These are phyloP conservation scores for Penicillium samsonianum DNA, from an alignment of 495 filamentous ascomycete species.

Conservation along the genomic window DNA sequence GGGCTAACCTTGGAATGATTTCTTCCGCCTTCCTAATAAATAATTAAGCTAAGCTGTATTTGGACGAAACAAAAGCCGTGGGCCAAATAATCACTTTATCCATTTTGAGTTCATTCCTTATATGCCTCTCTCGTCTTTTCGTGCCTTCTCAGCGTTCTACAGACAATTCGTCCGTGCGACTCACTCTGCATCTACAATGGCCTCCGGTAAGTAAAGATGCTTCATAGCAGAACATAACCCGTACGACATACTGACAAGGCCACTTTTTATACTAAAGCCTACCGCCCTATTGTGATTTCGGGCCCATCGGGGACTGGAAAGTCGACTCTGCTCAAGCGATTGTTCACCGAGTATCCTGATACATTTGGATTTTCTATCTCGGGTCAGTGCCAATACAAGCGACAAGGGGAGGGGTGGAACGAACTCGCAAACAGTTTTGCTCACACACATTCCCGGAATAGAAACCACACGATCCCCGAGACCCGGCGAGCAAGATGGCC, in stretches of 20 bases:
- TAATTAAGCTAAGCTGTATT: background rate
- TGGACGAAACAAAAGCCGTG: background rate
- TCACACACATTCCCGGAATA: conserved; percentile 8
- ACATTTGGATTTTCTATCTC: conserved; percentile 82
- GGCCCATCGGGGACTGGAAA: conserved; percentile 88
- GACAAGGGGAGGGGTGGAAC: background rate
- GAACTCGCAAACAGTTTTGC: background rate
- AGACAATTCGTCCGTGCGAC: background rate
- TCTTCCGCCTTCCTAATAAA: background rate
- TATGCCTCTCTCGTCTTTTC: conserved; percentile 29
- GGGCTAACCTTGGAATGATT: no score
- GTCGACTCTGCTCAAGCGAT: conserved; percentile 76
- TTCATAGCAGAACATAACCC: background rate
- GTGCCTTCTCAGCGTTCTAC: conserved; percentile 11
- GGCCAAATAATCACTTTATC: background rate
- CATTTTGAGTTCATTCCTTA: conserved; percentile 2
- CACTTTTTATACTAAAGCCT: conserved; percentile 5
- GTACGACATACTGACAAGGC: background rate
- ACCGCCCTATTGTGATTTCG: conserved; percentile 27
- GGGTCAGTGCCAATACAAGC: conserved; percentile 31
- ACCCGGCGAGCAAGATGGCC: conserved; percentile 70
- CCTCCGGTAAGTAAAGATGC: conserved; percentile 27
- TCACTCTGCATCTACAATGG: conserved; percentile 27
- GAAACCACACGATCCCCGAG: conserved; percentile 82
- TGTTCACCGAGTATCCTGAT: conserved; percentile 67